These are phyloP conservation scores for Entomophthora muscae DNA, from an alignment of 371 early-diverging fungal genomes.

Conservation along the genomic window DNA sequence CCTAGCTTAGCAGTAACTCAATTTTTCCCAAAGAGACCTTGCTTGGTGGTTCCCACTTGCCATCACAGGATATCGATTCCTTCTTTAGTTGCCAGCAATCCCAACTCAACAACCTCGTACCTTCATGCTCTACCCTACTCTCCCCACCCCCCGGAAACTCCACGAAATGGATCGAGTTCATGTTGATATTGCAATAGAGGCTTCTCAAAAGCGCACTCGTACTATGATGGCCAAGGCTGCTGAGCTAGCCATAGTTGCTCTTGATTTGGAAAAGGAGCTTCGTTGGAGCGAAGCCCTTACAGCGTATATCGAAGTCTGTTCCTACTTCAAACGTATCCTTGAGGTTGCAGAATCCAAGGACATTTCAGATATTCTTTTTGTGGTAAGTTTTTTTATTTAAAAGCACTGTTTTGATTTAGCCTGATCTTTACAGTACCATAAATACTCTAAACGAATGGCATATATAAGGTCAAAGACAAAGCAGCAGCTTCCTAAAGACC, in stretches of 20 bases:
- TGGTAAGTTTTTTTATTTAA: background rate
- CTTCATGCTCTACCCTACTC: background rate
- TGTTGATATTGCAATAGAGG: background rate
- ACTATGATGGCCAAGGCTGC: constrained; percentile 2
- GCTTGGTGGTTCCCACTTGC: no score
- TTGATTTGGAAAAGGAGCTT: constrained; percentile 2
- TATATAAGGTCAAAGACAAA: background rate
- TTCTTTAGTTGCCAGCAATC: no score
- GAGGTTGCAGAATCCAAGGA: constrained; percentile 2
- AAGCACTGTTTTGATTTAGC: no score
- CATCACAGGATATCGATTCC: no score
- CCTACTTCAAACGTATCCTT: background rate
- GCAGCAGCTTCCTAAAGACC: background rate
- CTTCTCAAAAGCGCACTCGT: background rate
- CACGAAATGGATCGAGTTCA: background rate
- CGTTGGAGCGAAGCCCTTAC: background rate
- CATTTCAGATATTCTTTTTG: background rate
- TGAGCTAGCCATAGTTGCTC: background rate
- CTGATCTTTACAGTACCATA: constrained; percentile 6
- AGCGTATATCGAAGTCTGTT: constrained; percentile 4
- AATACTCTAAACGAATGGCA: background rate
- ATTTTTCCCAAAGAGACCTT: no score
- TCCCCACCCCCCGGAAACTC: background rate
- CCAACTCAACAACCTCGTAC: no score
- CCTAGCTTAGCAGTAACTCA: no score